These are phyloP conservation scores for Nemania bipapillata DNA, from an alignment of 2,329 filamentous ascomycete genomes.

Conservation along the genomic window DNA sequence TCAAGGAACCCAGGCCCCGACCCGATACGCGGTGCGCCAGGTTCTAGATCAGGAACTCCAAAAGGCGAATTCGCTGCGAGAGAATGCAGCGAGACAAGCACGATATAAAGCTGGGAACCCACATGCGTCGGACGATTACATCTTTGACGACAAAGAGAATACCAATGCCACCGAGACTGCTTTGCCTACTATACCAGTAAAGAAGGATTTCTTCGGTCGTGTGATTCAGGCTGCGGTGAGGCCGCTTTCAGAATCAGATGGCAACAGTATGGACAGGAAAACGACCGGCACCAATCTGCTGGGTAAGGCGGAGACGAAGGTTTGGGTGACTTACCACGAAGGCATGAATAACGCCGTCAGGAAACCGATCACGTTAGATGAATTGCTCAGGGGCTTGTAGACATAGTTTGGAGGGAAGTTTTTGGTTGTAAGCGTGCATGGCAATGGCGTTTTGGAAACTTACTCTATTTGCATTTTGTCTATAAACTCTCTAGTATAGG, in stretches of 20 bases:
- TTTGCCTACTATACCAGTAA: constrained; percentile 52
- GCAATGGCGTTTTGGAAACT: constrained; percentile 35
- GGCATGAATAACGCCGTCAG: constrained; percentile 82
- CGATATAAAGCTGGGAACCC: constrained; percentile 67
- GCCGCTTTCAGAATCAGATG: constrained; percentile 54
- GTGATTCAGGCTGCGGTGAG: constrained; percentile 51
- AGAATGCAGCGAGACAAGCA: constrained; percentile 72
- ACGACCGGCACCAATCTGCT: constrained; percentile 45
- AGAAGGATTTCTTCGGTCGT: constrained; percentile 56
- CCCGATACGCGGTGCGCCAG: constrained; percentile 91
- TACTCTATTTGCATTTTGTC: constrained; percentile 16
- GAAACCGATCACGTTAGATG: constrained; percentile 76
- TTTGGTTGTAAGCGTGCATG: constrained; percentile 34
- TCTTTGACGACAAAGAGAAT: constrained; percentile 57
- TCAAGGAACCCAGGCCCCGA: constrained; percentile 72
- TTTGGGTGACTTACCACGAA: constrained; percentile 81
- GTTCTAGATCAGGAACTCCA: constrained; percentile 91
- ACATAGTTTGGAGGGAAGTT: neutral
- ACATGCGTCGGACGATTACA: constrained; percentile 38
- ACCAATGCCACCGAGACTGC: constrained; percentile 37
- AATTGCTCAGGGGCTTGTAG: constrained; percentile 71
- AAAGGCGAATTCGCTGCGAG: constrained; percentile 74
- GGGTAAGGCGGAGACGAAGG: constrained; percentile 62
- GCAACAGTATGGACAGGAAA: constrained; percentile 46
- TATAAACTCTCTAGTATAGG: constrained; percentile 23